A percentile compares a stretch with the other conserved stretches of the same genome.
These are phyloP conservation scores for Xerocomellus amylosporus DNA, from an alignment of 768 basidiomycete species.

Conservation along the genomic window DNA sequence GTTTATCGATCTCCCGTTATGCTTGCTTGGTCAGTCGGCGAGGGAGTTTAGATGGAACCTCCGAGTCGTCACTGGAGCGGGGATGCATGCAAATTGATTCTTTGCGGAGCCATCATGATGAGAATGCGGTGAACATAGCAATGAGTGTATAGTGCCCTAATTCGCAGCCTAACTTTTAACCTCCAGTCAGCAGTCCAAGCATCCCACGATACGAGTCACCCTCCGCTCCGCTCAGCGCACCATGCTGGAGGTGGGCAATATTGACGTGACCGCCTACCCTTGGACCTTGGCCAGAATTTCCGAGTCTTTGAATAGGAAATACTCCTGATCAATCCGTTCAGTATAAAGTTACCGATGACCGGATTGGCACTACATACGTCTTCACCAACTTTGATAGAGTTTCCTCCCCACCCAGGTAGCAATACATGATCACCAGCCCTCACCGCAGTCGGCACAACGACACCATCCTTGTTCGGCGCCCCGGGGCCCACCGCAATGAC, in stretches of 20 bases:
- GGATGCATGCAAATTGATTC: constrained; percentile 31
- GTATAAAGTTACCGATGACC: background rate
- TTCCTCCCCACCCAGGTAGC: constrained; percentile 96
- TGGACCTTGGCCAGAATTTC: constrained; percentile 97
- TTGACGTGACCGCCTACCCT: constrained; percentile 52
- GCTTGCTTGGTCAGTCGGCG: background rate
- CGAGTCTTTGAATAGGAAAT: constrained; percentile 88
- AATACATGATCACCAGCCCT: constrained; percentile 90
- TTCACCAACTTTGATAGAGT: constrained; percentile 92
- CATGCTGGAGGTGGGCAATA: background rate
- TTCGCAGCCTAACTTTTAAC: constrained; percentile 9
- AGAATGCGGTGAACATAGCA: constrained; percentile 22
- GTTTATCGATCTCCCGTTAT: background rate
- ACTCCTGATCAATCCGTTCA: constrained; percentile 60
- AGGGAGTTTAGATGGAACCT: background rate
- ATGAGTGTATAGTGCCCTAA: constrained; percentile 19
- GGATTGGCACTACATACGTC: constrained; percentile 57
- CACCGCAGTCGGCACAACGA: constrained; percentile 69
- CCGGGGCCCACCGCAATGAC: constrained; percentile 96
- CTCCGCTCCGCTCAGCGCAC: background rate
- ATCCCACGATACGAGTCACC: background rate
- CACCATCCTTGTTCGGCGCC: constrained; percentile 84
- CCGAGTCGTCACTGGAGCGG: constrained; percentile 24
- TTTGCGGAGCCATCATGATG: constrained; percentile 10
- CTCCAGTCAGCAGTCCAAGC: background rate